phyloP scores from a whole-genome alignment of 176 grass and related monocot genomes.

The Ananas comosus region DNA sequence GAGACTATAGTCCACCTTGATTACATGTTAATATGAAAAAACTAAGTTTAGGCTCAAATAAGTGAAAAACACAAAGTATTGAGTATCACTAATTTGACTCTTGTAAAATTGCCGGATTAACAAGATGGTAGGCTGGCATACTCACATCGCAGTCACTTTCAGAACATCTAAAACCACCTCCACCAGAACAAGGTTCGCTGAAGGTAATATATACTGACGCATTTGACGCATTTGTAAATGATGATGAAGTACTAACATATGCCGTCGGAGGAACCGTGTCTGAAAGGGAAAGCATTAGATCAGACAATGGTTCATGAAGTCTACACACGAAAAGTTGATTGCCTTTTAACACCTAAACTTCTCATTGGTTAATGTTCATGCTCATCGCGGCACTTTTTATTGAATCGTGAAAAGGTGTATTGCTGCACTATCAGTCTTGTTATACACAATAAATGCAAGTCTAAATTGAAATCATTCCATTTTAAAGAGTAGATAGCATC shows the following conservation, averaged over 20 bases:
- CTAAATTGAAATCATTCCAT: too few relatives aligned
- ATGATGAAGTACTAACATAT: constrained; percentile 34
- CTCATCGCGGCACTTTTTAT: neutral
- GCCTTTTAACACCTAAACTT: neutral
- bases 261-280: constrained; percentile 80
- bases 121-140: neutral
- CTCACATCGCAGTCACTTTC: constrained; percentile 49
- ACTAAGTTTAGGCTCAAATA: too few relatives aligned
- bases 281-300: constrained; percentile 18
- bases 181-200: constrained; percentile 60
- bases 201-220: constrained; percentile 51
- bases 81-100: neutral
- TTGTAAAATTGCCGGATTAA: neutral
- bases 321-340: neutral
- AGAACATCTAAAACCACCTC: constrained; percentile 68
- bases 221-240: constrained; percentile 54
- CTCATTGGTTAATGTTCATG: neutral
- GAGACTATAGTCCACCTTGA: neutral
- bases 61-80: neutral
- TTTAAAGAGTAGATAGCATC: neutral
- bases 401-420: neutral
- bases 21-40: too few relatives aligned
- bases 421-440: neutral
- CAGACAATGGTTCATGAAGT: neutral
- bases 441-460: neutral